phyloP scores from a whole-genome alignment of 257 asterid genomes.

The Jasminum sambac region DNA sequence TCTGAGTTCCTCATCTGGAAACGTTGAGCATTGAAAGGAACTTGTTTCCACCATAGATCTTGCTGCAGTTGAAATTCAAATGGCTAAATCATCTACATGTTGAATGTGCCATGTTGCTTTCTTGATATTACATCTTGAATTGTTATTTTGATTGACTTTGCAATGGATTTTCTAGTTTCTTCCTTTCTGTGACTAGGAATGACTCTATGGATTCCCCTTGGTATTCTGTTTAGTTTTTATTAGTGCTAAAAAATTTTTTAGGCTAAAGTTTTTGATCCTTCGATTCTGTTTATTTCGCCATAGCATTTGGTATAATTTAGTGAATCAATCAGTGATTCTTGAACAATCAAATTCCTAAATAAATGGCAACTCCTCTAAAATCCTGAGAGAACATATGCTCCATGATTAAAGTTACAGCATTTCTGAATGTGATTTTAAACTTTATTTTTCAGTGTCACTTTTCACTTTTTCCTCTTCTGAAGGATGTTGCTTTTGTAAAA shows the following conservation, averaged over 20 bases:
- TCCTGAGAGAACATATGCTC: neutral
- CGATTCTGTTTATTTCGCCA: neutral
- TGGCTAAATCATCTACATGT: neutral
- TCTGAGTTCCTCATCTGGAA: conserved; percentile 12
- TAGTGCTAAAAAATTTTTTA: neutral
- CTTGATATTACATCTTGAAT: neutral
- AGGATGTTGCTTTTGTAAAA: conserved; percentile 24
- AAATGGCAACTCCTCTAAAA: neutral
- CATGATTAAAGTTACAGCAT: neutral
- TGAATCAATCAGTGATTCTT: neutral
- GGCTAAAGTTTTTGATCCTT: neutral
- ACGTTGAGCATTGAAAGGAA: neutral
- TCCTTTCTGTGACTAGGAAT: conserved; percentile 21
- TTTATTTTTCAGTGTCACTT: neutral
- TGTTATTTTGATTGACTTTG: conserved; percentile 25
- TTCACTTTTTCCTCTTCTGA: neutral
- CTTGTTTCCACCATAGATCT: conserved; percentile 13
- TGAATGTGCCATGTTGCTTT: conserved; percentile 25
- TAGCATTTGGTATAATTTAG: neutral
- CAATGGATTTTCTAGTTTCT: conserved; percentile 13
- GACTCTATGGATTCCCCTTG: neutral
- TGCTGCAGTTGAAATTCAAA: neutral
- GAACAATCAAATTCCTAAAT: neutral
- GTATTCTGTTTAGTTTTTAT: neutral
- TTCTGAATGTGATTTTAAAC: neutral